These are phyloP conservation scores for Gossypium trilobum DNA, from an alignment of 441 rosid genomes.

Conservation along the genomic window DNA sequence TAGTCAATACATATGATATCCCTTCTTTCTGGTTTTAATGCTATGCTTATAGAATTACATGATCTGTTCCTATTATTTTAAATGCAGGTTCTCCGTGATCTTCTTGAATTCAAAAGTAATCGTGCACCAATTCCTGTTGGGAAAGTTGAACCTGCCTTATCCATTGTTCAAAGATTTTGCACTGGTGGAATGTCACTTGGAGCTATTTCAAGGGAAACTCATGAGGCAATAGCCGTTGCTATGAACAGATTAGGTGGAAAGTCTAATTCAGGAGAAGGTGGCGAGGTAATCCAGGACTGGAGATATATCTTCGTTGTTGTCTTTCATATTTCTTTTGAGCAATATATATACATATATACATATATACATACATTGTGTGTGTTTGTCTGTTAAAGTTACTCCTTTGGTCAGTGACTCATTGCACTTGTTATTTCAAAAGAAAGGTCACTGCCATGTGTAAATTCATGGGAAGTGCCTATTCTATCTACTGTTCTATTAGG, in stretches of 20 bases:
- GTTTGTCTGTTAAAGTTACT: background rate
- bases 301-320: constrained; percentile 5
- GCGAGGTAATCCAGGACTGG: constrained; percentile 51
- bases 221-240: constrained; percentile 97
- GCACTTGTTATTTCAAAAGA: background rate
- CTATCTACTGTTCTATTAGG: background rate
- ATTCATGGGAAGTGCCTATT: background rate
- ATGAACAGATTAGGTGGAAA: constrained; percentile 95
- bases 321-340: background rate
- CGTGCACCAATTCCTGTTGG: constrained; percentile 81
- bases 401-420: background rate
- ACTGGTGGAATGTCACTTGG: constrained; percentile 99
- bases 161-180: constrained; percentile 88
- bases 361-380: background rate
- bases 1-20: constrained; percentile 19
- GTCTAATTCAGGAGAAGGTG: constrained; percentile 99
- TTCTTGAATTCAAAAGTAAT: constrained; percentile 88
- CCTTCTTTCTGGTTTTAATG: background rate
- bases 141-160: constrained; percentile 82
- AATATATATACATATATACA: background rate
- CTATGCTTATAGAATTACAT: constrained; percentile 3
- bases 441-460: constrained; percentile 6
- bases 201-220: constrained; percentile 98
- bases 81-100: constrained; percentile 89
- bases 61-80: constrained; percentile 12